Evolutionary conservation across 176 grass and related monocot genomes (phyloP).

Genomic region (Poa annua): DNA sequence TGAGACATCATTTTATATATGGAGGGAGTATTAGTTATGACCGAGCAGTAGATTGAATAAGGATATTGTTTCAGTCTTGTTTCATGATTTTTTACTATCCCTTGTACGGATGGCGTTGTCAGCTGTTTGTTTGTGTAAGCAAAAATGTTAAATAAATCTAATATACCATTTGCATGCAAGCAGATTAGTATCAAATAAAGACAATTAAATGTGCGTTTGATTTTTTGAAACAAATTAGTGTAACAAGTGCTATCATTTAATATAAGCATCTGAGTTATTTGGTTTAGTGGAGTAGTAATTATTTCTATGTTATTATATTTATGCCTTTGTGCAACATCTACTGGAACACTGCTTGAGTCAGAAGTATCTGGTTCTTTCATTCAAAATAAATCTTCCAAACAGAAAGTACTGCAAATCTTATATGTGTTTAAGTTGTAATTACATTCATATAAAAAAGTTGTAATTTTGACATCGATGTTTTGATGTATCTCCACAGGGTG

Average conservation of each 20-base stretch:
- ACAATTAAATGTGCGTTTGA: not conserved
- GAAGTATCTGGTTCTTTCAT: constrained; percentile 25
- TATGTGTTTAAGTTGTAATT: constrained; percentile 35
- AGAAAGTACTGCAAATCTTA: constrained; percentile 20
- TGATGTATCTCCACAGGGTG: constrained; percentile 70
- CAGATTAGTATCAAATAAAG: too few species aligned
- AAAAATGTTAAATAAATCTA: constrained; percentile 11
- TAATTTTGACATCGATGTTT: constrained; percentile 29
- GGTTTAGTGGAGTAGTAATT: not conserved
- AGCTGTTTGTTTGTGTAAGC: constrained; percentile 6
- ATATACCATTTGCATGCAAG: constrained; percentile 27
- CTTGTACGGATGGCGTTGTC: constrained; percentile 4
- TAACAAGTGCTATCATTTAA: constrained; percentile 27
- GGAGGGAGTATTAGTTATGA: not conserved
- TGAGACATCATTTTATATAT: too few species aligned
- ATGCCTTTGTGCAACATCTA: constrained; percentile 30
- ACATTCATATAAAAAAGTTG: constrained; percentile 10
- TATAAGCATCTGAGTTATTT: constrained; percentile 7
- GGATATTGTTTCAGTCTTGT: not conserved
- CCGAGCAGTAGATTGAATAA: constrained; percentile 12
- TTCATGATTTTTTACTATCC: constrained; percentile 35
- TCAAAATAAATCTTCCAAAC: constrained; percentile 6
- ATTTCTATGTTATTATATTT: not conserved
- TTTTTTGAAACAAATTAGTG: constrained; percentile 16
- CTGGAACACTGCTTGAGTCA: not conserved